Base-by-base conservation (phyloP, 306 rosid genomes). In the Cucumis cinereus region DNA sequence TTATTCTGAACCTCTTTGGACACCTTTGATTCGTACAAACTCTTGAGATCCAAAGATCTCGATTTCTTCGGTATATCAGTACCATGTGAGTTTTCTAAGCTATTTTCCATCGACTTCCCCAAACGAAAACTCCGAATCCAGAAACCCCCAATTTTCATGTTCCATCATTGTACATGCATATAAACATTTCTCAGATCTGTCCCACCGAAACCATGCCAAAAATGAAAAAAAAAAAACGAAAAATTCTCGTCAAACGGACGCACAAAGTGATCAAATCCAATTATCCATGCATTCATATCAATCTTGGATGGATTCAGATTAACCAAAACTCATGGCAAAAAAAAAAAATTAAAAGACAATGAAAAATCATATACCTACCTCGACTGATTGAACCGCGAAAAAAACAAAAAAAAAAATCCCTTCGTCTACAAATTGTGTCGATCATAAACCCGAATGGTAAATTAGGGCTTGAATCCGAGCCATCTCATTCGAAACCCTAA, bases 1-100 rank as follows among this genome's bases (percentile, higher is more conserved):
- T 84, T 83, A 10, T 75, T 77, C 38, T 82, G 75, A 55, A 15
- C 77, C 71, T 80, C 87, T 67, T 82, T 83, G 6, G 74, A 53
- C 79, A 79, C 79, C 69, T 84, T 79, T 50, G 89, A 75, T 73
- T 86, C 79, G 80, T 90, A 90, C 69, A 95, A 88, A 86, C 96
- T 89, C 81, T 88, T 90, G 80, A 92, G 79, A 89, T 92, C 99
- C 92, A 95, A 80, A 72, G 98, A 86, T 87, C 91, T 89, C 33
- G 97, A 83, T 81, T 90, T 88, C 79, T 86, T 86, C 24, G 90
- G 89, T 80, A 83, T 82, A 80, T 70, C 84, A 74, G 87, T 75
- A 81, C 86, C 99, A 87, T 85, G 83, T 74, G 89, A 80, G 74
- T 81, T 80, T 79, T 85, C 92, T 87, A 81, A 59, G 81, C 90